Conservation (phyloP, 768 basidiomycete genomes). For the Termitomyces titanicus region DNA sequence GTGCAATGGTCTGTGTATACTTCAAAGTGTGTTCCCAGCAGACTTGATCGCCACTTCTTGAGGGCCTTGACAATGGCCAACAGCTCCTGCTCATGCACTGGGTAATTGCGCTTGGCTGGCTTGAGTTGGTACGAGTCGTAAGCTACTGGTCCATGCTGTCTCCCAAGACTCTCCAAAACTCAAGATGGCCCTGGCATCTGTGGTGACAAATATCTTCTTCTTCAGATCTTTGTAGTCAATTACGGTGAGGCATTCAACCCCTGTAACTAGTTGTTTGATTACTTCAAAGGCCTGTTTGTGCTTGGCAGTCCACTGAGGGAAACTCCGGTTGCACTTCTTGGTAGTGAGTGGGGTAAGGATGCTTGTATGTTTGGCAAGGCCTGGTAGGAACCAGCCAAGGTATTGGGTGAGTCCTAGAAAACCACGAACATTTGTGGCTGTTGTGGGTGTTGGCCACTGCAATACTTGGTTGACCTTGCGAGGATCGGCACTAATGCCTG, state of each 20-base stretch:
- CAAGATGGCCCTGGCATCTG: constrained; percentile 22
- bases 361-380: constrained; percentile 1
- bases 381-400: constrained; percentile 15
- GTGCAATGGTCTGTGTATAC: constrained; percentile 24
- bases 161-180: constrained; percentile 24
- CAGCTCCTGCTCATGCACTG: constrained; percentile 29
- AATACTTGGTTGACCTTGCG: constrained; percentile 14
- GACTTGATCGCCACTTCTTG: constrained; percentile 18
- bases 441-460: too few relatives aligned
- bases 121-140: constrained; percentile 19
- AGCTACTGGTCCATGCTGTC: constrained; percentile 24
- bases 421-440: constrained; percentile 22
- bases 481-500: constrained; percentile 25
- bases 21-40: constrained; percentile 7
- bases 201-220: constrained; percentile 26
- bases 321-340: constrained; percentile 20
- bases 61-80: constrained; percentile 26
- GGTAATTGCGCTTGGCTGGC: constrained; percentile 25
- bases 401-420: constrained; percentile 26
- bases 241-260: constrained; percentile 9
- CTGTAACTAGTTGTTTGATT: constrained; percentile 23
- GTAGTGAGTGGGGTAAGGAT: constrained; percentile 21
- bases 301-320: constrained; percentile 22
- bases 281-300: constrained; percentile 23
- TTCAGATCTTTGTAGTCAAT: constrained; percentile 9